Base-by-base conservation (phyloP, 192 early-diverging fungal species). In the Coemansia sp. region DNA sequence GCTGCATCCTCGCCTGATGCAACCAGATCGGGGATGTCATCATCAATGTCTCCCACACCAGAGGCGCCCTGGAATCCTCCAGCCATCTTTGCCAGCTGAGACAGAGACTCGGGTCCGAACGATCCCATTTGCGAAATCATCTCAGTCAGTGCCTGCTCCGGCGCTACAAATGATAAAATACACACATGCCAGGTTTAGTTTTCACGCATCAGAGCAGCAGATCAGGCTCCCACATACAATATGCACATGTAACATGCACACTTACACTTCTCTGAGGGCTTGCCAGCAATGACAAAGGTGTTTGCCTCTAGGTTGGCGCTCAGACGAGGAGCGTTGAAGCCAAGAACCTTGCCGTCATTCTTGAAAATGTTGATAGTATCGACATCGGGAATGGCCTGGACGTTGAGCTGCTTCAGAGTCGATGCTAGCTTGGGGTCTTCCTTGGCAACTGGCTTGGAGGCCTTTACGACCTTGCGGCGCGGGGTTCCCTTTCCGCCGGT, bases 301-400 rank as follows among this genome's bases (percentile, higher is more conserved):
- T 97, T 99, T 86, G 91, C 86, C 44, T 85, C 78, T 70, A 89
- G 75, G 65, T 93, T 88, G 60, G 93, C 91, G 67, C 76, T 94
- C 87, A 77, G 91, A 75, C 91, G 93, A 63, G 98, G 95, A 29
- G 84, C 78, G 76, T 75, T 77, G 82, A 98, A 98, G 89, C 97
- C 92, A 71, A 96, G 85, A 67, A 98, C 90, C 78, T 88, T 91
- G 71, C 94, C 94, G 73, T 97, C 90, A 50, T 89, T 89, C 85
- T 88, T 93, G 87, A 98, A 98, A 93, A 99, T 97, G 90, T 98
- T 98, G 84, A 99, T 93, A 72, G 98, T 92, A 86, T 98, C 96
- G 67, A 98, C 91, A 67, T 84, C 87, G 75, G 86, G 81, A 68
- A 97, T 87, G 65, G 88, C 85, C 84, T 94, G 91, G 56, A 94